phyloP scores from a whole-genome alignment of 768 basidiomycete genomes.

The Cyathus striatus region DNA sequence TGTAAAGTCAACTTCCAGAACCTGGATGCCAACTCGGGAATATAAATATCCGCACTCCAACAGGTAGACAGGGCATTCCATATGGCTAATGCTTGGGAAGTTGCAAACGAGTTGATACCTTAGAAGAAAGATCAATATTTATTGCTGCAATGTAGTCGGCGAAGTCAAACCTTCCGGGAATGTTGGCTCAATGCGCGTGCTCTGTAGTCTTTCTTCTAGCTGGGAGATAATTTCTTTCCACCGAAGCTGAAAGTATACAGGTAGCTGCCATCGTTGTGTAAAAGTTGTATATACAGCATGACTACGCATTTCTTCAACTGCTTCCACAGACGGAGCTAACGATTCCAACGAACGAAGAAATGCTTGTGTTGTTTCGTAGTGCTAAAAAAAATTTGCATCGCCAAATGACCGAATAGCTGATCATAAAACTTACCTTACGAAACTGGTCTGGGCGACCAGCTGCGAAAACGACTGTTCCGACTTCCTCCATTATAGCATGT shows the following conservation, averaged over 20 bases:
- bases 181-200: constrained; percentile 34
- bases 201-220: constrained; percentile 64
- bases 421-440: constrained; percentile 54
- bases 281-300: constrained; percentile 72
- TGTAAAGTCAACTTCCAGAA: constrained; percentile 94
- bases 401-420: constrained; percentile 1
- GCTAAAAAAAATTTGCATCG: constrained; percentile 34
- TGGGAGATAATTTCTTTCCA: constrained; percentile 89
- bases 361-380: constrained; percentile 77
- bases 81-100: constrained; percentile 58
- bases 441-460: constrained; percentile 89
- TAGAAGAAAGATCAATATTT: constrained; percentile 1
- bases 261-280: constrained; percentile 88
- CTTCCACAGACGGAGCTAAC: constrained; percentile 69
- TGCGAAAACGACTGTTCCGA: constrained; percentile 83
- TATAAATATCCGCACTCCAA: constrained; percentile 84
- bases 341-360: constrained; percentile 82
- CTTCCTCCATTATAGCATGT: constrained; percentile 74
- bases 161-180: constrained; percentile 34
- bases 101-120: constrained; percentile 40
- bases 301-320: constrained; percentile 66
- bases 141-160: too few relatives aligned
- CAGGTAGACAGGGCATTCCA: constrained; percentile 74
- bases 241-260: constrained; percentile 93
- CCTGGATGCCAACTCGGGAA: constrained; percentile 74